Evolutionary conservation across 108 stramenopile species (phyloP), one percentile per base, ranked within the genome.

Genomic region (Conticribra guillardii): DNA sequence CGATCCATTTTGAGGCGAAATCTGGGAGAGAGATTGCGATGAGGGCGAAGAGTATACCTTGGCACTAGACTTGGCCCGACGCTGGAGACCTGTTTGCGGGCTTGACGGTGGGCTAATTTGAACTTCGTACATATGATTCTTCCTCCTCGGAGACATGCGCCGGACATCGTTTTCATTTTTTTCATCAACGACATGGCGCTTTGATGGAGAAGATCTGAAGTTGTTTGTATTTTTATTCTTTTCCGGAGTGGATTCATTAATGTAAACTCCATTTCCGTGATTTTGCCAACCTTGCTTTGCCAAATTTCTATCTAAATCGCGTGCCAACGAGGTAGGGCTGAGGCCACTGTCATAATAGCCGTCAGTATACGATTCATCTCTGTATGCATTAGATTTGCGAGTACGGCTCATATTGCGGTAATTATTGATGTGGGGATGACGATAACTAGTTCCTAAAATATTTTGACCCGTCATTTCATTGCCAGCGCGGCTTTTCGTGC

Each of bases 381-480:
- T 21, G 24, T 21, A 21, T 1, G 22, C 14, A 21, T 24, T 53
- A 24, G 66, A 67, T 22, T 4, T 41, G 5, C 37, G 37, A 11
- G 22, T 31, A n/a, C n/a, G n/a, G 48, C 30, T 60, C 48, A 16
- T 30, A 16, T 44, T 46, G 3, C 19, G 22, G 15, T 11, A 46
- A 54, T 17, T 60, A 23, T 46, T 63, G 51, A 28, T 37, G 15
- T 56, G 50, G 46, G 21, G 44, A 47, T 54, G 52, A 33, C 46
- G 62, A 49, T 44, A 32, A n/a, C 52, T 62, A 17, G 52, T 56
- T 21, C 53, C 62, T n/a, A 72, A 44, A 33, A 63, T 50, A 54
- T 61, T 55, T 34, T 9, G 21, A 15, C 3, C 53, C 27, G 23
- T 7, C 53, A 23, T 27, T 22, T 54, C 27, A 27, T 54, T 22